Conservation (phyloP, 2,329 filamentous ascomycete species). For the Colletotrichum ledebouriae region DNA sequence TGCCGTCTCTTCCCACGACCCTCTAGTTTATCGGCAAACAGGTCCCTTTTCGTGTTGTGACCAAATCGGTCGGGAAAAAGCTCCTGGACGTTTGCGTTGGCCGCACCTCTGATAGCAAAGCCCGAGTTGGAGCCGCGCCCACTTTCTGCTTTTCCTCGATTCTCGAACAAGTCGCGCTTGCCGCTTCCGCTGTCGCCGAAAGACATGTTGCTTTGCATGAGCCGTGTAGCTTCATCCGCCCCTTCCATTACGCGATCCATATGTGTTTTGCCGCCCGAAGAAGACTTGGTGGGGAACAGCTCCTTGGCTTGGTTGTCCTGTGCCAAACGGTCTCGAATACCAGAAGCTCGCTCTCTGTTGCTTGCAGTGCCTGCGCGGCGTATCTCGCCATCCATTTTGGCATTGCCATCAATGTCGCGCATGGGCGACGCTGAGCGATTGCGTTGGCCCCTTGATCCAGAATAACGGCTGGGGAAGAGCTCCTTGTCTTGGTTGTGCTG, state of each 20-base stretch:
- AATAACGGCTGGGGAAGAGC: conserved; percentile 66
- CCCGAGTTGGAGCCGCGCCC: conserved; percentile 62
- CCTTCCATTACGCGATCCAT: conserved; percentile 48
- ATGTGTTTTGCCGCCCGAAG: conserved; percentile 52
- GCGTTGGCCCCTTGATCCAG: conserved; percentile 48
- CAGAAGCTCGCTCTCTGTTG: conserved; percentile 52
- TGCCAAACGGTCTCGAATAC: conserved; percentile 52
- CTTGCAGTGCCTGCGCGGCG: conserved; percentile 46
- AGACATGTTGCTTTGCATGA: conserved; percentile 44
- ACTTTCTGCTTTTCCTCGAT: conserved; percentile 67
- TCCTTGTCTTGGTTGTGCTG: conserved; percentile 68
- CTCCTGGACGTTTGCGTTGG: conserved; percentile 68
- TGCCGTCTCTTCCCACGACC: conserved; percentile 71
- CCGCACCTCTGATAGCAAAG: conserved; percentile 77
- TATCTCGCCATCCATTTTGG: conserved; percentile 52
- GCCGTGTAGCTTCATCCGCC: conserved; percentile 45
- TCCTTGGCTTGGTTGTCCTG: conserved; percentile 52
- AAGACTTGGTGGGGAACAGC: conserved; percentile 54
- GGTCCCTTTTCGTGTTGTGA: conserved; percentile 75
- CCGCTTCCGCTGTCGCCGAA: conserved; percentile 53
- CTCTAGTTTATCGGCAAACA: conserved; percentile 73
- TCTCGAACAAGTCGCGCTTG: conserved; percentile 63
- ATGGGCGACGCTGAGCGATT: conserved; percentile 67
- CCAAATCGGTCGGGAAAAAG: conserved; percentile 76
- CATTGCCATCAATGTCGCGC: conserved; percentile 59